Evolutionary conservation across 2,329 filamentous ascomycete species (phyloP), one percentile per base, ranked within the genome.

Genomic region (Aspergillus carbonarius): DNA sequence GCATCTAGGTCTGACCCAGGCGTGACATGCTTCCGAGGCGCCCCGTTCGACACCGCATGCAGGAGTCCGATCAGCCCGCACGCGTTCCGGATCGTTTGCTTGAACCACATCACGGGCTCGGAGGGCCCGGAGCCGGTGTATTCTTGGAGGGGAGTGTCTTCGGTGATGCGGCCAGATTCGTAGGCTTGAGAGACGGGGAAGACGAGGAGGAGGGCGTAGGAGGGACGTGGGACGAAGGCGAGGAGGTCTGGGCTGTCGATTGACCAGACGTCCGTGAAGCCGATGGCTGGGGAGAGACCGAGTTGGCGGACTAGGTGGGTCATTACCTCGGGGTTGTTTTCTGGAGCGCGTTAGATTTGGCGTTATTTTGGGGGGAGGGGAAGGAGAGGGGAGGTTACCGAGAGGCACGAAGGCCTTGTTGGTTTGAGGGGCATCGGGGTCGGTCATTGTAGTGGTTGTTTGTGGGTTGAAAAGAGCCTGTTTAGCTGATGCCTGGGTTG

Each of bases 71-170:
- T 96, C 46, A 96, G 79, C 0, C 93, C 93, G 74, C 93, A 98
- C 0, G 93, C 92, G 73, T 98, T 96, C 60, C 90, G 85, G 68
- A 98, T 97, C 0, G 93, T 98, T 79, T 98, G 93, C 67, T 86
- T 90, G 82, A 93, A 98, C 95, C 93, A 99, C 7, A 96, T 70
- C 0, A 97, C 91, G 5, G 91, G 88, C 71, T 97, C 91, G 0
- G 69, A 71, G 0, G 83, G 77, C 1, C 92, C 92, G 17, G 80
- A 82, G 44, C 88, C 89, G 0, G 74, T 72, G 78, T 96, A 96
- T 39, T 87, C 84, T 2, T 78, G 65, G 42, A 80, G 79, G 20
- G 82, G 73, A 52, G 79, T 79, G 77, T 97, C 93, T 79, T 96
- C 93, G 44, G 85, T 81, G 58, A 84, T 74, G 32, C 93, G 89